phyloP scores from a whole-genome alignment of 2,329 filamentous ascomycete species.

The Pleurostoma richardsiae region DNA sequence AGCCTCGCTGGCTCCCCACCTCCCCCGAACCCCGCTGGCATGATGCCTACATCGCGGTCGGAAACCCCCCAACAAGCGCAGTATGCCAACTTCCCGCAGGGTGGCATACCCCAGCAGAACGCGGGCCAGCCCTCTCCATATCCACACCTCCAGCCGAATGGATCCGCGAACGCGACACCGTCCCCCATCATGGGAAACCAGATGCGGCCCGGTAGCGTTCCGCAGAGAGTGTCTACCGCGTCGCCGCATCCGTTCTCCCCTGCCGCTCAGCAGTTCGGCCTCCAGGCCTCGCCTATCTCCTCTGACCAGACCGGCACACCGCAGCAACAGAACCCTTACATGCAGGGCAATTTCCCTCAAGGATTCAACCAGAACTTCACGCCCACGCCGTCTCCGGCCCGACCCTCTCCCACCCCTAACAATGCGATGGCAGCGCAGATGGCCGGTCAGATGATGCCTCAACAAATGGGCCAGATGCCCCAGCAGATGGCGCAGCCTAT shows the following conservation, averaged over 20 bases:
- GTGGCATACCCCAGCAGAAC: slow-evolving; percentile 56
- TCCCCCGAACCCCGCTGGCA: slow-evolving; percentile 61
- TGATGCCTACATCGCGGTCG: slow-evolving; percentile 77
- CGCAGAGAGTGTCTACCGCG: slow-evolving; percentile 80
- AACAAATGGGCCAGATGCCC: slow-evolving; percentile 38
- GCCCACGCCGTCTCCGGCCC: slow-evolving; percentile 48
- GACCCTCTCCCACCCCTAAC: slow-evolving; percentile 50
- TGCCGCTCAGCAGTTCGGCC: slow-evolving; percentile 64
- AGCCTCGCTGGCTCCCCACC: slow-evolving; percentile 73
- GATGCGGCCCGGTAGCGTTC: slow-evolving; percentile 62
- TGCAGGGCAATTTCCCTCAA: slow-evolving; percentile 49
- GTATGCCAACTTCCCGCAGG: slow-evolving; percentile 66
- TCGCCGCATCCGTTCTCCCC: slow-evolving; percentile 90
- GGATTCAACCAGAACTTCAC: slow-evolving; percentile 56
- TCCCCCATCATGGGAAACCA: slow-evolving; percentile 91
- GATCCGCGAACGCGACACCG: slow-evolving; percentile 79
- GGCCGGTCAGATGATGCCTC: slow-evolving; percentile 48
- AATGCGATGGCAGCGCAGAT: slow-evolving; percentile 35
- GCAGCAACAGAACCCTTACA: slow-evolving; percentile 67
- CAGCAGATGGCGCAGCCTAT: slow-evolving; percentile 31
- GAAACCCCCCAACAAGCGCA: slow-evolving; percentile 82
- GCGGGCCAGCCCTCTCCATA: slow-evolving; percentile 65
- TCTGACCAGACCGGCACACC: slow-evolving; percentile 72
- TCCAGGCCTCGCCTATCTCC: slow-evolving; percentile 70
- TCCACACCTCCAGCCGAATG: slow-evolving; percentile 76